Conservation (phyloP, 2,329 filamentous ascomycete species). For the Fusarium verticillioides region DNA sequence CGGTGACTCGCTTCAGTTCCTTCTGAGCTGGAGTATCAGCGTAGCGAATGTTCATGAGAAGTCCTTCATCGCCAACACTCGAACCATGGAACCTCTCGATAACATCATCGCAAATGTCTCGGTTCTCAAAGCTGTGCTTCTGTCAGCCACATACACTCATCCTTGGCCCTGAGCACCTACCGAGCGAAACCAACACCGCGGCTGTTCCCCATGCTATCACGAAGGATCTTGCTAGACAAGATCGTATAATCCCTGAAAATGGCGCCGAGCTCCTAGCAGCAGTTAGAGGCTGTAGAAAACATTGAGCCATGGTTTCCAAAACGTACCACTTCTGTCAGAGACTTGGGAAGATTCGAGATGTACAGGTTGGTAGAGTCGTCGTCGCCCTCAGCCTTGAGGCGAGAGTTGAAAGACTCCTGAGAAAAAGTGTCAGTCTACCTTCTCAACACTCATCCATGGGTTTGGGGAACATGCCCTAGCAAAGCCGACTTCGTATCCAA, state of each 20-base stretch:
- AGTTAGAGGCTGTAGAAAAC: constrained; percentile 17
- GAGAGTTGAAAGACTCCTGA: constrained; percentile 97
- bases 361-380: constrained; percentile 93
- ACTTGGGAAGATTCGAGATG: constrained; percentile 94
- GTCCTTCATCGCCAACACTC: constrained; percentile 78
- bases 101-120: constrained; percentile 89
- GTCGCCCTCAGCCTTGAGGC: constrained; percentile 95
- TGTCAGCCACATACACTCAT: constrained; percentile 1
- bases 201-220: constrained; percentile 90
- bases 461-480: constrained; percentile 73
- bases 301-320: constrained; percentile 20
- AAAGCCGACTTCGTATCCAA: constrained; percentile 98
- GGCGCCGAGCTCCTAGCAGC: constrained; percentile 73
- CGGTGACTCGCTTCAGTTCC: constrained; percentile 93
- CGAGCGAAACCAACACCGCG: constrained; percentile 97
- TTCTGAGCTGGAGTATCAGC: constrained; percentile 98
- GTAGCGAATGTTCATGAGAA: constrained; percentile 93
- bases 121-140: constrained; percentile 81
- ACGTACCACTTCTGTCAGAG: constrained; percentile 88
- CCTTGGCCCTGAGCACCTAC: constrained; percentile 60
- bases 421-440: constrained; percentile 1
- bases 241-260: constrained; percentile 86
- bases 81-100: constrained; percentile 88
- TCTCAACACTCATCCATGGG: not conserved
- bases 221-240: constrained; percentile 93